phyloP scores from a whole-genome alignment of 352 stramenopile species.

The Globisporangium nagaii region DNA sequence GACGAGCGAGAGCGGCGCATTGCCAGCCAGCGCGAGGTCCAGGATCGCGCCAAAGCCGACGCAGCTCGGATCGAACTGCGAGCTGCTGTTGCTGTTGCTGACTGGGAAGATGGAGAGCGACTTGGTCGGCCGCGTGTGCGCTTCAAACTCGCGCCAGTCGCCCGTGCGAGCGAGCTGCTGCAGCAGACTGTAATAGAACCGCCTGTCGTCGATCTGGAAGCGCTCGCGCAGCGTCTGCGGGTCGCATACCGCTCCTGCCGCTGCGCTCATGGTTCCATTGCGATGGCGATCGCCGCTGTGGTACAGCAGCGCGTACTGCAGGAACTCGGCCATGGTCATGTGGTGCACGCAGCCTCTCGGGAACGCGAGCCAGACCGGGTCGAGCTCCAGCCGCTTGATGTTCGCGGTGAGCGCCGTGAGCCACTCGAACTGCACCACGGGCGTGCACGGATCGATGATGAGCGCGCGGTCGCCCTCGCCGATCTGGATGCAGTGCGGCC shows the following conservation, averaged over 20 bases:
- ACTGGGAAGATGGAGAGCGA: conserved; percentile 23
- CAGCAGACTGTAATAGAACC: conserved; percentile 46
- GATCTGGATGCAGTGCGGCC: conserved; percentile 62
- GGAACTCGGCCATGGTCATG: conserved; percentile 52
- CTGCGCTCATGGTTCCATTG: conserved; percentile 3
- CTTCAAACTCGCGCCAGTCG: conserved; percentile 53
- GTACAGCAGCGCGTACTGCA: conserved; percentile 63
- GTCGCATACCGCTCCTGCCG: conserved; percentile 13
- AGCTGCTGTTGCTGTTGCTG: conserved; percentile 10
- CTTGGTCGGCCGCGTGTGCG: conserved; percentile 32
- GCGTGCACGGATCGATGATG: conserved; percentile 59
- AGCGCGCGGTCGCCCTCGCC: conserved; percentile 40
- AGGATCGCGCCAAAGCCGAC: conserved; percentile 73
- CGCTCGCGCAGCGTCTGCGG: conserved; percentile 26
- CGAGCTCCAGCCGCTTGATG: conserved; percentile 54
- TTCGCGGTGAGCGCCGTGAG: conserved; percentile 56
- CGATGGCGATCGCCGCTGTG: conserved; percentile 28
- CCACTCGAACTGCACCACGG: conserved; percentile 50
- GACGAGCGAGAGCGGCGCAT: conserved; percentile 41
- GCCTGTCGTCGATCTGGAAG: conserved; percentile 47
- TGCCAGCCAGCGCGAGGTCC: conserved; percentile 42
- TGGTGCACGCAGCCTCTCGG: conserved; percentile 42
- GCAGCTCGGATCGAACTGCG: conserved; percentile 17
- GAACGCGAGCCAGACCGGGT: conserved; percentile 47
- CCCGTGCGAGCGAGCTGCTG: conserved; percentile 34